Evolutionary conservation across 164 flowering plant species (phyloP).

Genomic region (Vitis vinifera): DNA sequence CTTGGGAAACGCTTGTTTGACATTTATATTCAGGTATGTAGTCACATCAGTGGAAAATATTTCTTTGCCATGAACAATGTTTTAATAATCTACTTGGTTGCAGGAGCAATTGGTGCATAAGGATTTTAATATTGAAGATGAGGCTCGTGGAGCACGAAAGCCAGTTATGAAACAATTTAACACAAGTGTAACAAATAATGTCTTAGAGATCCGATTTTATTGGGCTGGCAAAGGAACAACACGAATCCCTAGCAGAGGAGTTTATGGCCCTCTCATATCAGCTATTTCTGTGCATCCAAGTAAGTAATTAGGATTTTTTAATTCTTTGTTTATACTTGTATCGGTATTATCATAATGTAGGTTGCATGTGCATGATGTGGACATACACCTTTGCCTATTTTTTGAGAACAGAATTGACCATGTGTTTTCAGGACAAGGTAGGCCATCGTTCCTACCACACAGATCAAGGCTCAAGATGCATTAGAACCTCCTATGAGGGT

Average conservation of each 20-base stretch:
- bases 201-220: slow-evolving; percentile 44
- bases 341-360: neutral
- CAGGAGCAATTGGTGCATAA: slow-evolving; percentile 43
- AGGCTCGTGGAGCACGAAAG: slow-evolving; percentile 39
- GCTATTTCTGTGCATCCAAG: slow-evolving; percentile 56
- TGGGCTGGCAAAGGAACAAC: slow-evolving; percentile 69
- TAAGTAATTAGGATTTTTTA: slow-evolving; percentile 19
- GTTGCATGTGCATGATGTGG: neutral
- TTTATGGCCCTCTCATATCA: slow-evolving; percentile 62
- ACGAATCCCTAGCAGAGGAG: slow-evolving; percentile 54
- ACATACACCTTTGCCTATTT: too few species aligned
- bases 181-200: slow-evolving; percentile 35
- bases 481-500: too few species aligned
- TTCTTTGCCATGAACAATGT: neutral
- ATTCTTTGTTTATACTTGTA: neutral
- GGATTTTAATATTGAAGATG: slow-evolving; percentile 53
- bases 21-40: slow-evolving; percentile 62
- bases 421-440: too few species aligned
- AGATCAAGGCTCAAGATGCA: too few species aligned
- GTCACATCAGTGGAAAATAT: neutral
- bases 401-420: too few species aligned
- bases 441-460: too few species aligned
- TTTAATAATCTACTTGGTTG: slow-evolving; percentile 5
- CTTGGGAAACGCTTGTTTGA: slow-evolving; percentile 77
- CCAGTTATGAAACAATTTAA: slow-evolving; percentile 25